A percentile compares a stretch with the other conserved stretches of the same genome.
Conservation (phyloP, 345 rosid genomes). For the Hirschfeldia incana region DNA sequence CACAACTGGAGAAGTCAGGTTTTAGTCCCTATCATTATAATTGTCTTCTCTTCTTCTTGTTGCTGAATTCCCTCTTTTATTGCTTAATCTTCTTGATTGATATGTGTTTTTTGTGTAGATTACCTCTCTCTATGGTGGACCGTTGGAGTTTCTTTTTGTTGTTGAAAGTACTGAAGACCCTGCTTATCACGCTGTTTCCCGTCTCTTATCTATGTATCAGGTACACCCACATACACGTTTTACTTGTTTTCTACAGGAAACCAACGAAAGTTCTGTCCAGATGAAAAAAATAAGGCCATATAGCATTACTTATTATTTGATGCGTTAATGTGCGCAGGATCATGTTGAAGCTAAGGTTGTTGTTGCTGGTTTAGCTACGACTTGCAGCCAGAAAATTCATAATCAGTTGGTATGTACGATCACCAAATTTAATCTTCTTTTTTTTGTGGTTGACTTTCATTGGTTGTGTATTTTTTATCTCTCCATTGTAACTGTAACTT, state of each 20-base stretch:
- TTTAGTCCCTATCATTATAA: constrained; percentile 4
- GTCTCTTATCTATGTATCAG: constrained; percentile 68
- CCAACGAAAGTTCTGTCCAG: too few relatives aligned
- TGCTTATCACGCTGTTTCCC: constrained; percentile 71
- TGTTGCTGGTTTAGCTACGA: constrained; percentile 87
- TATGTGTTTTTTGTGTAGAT: constrained; percentile 51
- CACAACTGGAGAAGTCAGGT: constrained; percentile 98
- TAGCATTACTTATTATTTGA: not conserved
- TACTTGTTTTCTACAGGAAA: not conserved
- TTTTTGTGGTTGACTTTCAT: too few relatives aligned
- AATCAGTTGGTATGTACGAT: constrained; percentile 77
- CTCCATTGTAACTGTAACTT: constrained; percentile 1
- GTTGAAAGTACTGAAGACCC: constrained; percentile 97
- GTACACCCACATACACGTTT: constrained; percentile 33
- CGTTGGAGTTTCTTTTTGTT: constrained; percentile 81
- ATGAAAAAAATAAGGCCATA: too few relatives aligned
- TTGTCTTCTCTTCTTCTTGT: not conserved
- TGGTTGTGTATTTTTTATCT: not conserved
- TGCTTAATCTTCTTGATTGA: not conserved
- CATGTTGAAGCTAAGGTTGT: constrained; percentile 70
- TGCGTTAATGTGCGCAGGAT: constrained; percentile 54
- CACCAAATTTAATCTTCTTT: not conserved
- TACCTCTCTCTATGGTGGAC: constrained; percentile 98
- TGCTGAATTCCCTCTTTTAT: not conserved
- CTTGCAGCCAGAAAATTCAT: constrained; percentile 98